Conservation (phyloP, 306 rosid species). For the Casuarina equisetifolia region DNA sequence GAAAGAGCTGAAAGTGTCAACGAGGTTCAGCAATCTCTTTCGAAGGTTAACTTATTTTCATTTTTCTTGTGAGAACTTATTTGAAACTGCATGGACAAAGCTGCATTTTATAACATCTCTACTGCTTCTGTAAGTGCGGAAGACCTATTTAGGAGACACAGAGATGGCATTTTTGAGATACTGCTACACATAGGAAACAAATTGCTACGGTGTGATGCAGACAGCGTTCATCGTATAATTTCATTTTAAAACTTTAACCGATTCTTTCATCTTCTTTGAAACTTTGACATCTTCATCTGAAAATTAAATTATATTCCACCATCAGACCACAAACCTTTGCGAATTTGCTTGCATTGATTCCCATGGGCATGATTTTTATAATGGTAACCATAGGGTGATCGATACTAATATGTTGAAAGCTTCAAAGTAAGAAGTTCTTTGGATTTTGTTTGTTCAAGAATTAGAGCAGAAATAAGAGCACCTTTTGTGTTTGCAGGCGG, state of each 20-base stretch:
- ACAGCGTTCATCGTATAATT: neutral
- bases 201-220: neutral
- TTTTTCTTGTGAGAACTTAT: neutral
- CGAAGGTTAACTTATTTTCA: slow-evolving; percentile 53
- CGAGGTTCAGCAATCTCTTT: slow-evolving; percentile 76
- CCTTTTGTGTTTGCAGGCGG: slow-evolving; percentile 48
- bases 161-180: neutral
- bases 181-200: neutral
- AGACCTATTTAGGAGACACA: neutral
- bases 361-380: neutral
- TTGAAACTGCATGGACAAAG: slow-evolving; percentile 5
- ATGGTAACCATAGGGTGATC: neutral
- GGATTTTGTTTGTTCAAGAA: neutral
- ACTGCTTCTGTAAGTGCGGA: neutral
- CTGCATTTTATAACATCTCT: neutral
- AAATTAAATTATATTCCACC: neutral
- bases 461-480: neutral
- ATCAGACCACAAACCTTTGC: neutral
- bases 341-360: neutral
- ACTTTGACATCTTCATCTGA: neutral
- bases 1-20: slow-evolving; percentile 56
- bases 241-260: neutral
- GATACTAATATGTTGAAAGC: neutral
- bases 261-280: neutral
- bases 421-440: neutral